Evolutionary conservation across 768 basidiomycete species (phyloP).

Genomic region (Boletus reticulatus): DNA sequence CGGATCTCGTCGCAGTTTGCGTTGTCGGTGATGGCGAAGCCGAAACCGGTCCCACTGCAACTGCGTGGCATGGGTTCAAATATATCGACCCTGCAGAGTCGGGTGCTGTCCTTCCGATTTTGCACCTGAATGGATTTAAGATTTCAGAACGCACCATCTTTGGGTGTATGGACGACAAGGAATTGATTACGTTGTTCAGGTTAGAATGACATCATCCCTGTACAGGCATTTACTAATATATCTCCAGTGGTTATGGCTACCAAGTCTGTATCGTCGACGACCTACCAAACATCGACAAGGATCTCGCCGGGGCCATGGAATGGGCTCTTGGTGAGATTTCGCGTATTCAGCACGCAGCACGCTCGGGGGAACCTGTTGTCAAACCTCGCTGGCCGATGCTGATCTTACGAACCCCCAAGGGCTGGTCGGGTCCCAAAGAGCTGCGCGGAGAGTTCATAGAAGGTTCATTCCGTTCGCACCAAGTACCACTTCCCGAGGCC

Average conservation of each 20-base stretch:
- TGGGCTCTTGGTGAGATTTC: constrained; percentile 76
- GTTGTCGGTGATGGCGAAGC: constrained; percentile 90
- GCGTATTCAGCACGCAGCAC: constrained; percentile 77
- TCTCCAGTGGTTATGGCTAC: constrained; percentile 75
- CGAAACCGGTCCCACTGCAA: constrained; percentile 76
- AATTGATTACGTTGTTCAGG: constrained; percentile 74
- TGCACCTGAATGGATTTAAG: constrained; percentile 85
- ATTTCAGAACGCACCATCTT: constrained; percentile 89
- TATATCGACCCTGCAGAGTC: constrained; percentile 89
- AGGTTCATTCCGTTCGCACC: constrained; percentile 82
- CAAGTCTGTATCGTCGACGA: constrained; percentile 81
- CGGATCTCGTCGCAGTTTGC: constrained; percentile 76
- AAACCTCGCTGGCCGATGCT: constrained; percentile 94
- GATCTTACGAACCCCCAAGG: constrained; percentile 83
- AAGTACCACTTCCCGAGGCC: constrained; percentile 80
- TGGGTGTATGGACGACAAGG: constrained; percentile 89
- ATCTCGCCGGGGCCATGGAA: constrained; percentile 78
- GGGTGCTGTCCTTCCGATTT: constrained; percentile 87
- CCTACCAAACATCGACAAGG: constrained; percentile 62
- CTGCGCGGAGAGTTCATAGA: constrained; percentile 70
- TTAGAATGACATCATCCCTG: constrained; percentile 16
- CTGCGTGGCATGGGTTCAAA: constrained; percentile 85
- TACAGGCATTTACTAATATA: not conserved
- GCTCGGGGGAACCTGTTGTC: constrained; percentile 68
- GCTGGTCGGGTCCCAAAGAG: constrained; percentile 66